Percentiles rank a stretch among this genome's conserved stretches.
Evolutionary conservation across 2,329 filamentous ascomycete species (phyloP).

Genomic region (Colletotrichum falcatum): DNA sequence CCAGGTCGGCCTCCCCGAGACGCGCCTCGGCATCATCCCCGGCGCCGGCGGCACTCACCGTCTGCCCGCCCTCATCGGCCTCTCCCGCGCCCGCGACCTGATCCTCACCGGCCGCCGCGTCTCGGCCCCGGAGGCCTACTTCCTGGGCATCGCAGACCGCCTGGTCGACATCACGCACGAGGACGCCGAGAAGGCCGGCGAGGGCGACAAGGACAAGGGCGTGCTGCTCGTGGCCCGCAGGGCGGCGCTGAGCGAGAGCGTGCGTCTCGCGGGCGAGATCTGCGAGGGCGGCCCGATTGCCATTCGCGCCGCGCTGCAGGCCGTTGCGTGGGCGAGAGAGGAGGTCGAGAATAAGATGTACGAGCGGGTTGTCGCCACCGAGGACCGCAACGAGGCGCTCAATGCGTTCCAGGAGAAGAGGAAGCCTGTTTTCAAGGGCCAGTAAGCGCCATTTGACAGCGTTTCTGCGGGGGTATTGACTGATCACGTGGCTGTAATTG

Average conservation of each 20-base stretch:
- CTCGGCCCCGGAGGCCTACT: conserved; percentile 86
- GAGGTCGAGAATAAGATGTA: conserved; percentile 90
- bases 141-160: conserved; percentile 90
- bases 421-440: conserved; percentile 68
- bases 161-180: conserved; percentile 78
- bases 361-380: conserved; percentile 82
- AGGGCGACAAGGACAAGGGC: conserved; percentile 49
- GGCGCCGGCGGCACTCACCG: conserved; percentile 94
- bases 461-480: background rate
- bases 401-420: conserved; percentile 80
- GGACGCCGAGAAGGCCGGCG: conserved; percentile 51
- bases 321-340: conserved; percentile 79
- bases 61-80: conserved; percentile 83
- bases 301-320: conserved; percentile 81
- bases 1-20: conserved; percentile 87
- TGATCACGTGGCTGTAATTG: background rate
- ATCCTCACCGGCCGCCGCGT: conserved; percentile 92
- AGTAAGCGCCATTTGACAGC: conserved; percentile 46
- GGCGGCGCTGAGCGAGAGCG: conserved; percentile 79
- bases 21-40: conserved; percentile 91
- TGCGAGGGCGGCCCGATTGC: conserved; percentile 91
- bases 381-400: conserved; percentile 90
- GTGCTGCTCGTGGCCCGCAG: conserved; percentile 71
- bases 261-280: conserved; percentile 84
- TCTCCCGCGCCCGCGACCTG: conserved; percentile 85